Evolutionary conservation across 2,329 filamentous ascomycete species (phyloP), one percentile per base, ranked within the genome.

Genomic region (Colletotrichum sojae): DNA sequence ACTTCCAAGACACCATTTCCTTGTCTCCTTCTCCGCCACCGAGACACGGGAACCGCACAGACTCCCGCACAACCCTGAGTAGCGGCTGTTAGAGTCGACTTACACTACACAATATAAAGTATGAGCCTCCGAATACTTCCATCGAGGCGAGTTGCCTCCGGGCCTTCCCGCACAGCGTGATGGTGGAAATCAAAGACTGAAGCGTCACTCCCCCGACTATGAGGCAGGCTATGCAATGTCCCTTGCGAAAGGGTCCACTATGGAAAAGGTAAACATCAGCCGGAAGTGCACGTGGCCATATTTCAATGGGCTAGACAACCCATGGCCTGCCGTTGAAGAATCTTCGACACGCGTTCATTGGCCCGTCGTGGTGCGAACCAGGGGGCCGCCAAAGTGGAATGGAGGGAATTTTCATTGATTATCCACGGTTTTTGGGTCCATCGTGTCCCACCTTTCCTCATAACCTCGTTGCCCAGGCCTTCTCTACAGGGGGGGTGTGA

Each of bases 1-100:
- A 53, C 53, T 46, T 63, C 45, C 46, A 67, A 70, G 63, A 39
- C 49, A 63, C 63, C 67, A 59, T 63, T 58, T 63, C 58, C 54
- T 64, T 55, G 70, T 51, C 54, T 36, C 49, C 13, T 49, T 57
- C 63, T 69, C 70, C 70, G 68, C 70, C 70, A 73, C 63, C 71
- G 69, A 71, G 56, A 54, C 59, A 56, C 65, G 62, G 68, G 52
- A 71, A 63, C 55, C 71, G 71, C 71, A 73, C 71, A 70, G 71
- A 72, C 71, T 73, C 63, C 71, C 71, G 71, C 68, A 63, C 68
- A 72, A 71, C 70, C 70, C 71, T 73, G 68, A 64, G 60, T 22
- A 58, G 52, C 40, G 57, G 63, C 51, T 36, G 46, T 63, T 56
- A 54, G 54, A 58, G 63, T 52, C 62, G 54, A 61, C 25, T 8